Evolutionary conservation across 192 early-diverging fungal species (phyloP).

Genomic region (Entophlyctis luteolus): DNA sequence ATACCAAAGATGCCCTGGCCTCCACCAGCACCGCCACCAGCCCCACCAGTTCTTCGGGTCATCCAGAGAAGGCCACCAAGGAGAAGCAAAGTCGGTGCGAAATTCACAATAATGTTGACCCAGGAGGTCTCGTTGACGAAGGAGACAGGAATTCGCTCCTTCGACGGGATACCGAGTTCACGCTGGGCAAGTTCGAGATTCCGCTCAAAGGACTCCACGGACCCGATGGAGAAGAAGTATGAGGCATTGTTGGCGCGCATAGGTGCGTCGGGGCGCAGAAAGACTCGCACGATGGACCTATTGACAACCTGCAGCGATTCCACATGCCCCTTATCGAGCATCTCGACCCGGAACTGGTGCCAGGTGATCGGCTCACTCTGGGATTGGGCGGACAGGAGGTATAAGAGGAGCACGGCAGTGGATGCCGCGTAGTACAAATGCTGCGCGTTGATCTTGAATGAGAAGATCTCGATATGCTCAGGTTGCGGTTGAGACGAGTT

Average conservation of each 20-base stretch:
- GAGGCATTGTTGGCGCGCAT: conserved; percentile 5
- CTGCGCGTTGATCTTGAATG: conserved; percentile 3
- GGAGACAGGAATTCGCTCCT: conserved; percentile 86
- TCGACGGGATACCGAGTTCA: conserved; percentile 85
- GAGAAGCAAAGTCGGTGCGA: conserved; percentile 88
- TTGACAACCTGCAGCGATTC: conserved; percentile 87
- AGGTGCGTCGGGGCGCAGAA: conserved; percentile 66
- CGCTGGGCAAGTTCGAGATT: conserved; percentile 84
- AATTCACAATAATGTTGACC: conserved; percentile 71
- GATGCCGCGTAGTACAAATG: conserved; percentile 9
- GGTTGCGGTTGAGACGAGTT: not conserved
- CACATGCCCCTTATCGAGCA: conserved; percentile 81
- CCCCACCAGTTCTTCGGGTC: conserved; percentile 70
- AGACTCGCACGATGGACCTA: conserved; percentile 75
- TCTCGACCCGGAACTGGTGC: conserved; percentile 84
- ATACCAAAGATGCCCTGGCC: conserved; percentile 90
- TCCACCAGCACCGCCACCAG: conserved; percentile 39
- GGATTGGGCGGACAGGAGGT: conserved; percentile 15
- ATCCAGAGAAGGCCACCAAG: conserved; percentile 85
- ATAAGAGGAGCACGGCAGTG: not conserved
- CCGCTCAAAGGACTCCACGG: conserved; percentile 89
- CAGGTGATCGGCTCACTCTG: conserved; percentile 70
- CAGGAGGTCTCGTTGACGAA: conserved; percentile 80
- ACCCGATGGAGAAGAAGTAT: conserved; percentile 89
- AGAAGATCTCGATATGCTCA: conserved; percentile 20